Base-by-base conservation (phyloP, 75 land plant species). In the Pseudotsuga menziesii region DNA sequence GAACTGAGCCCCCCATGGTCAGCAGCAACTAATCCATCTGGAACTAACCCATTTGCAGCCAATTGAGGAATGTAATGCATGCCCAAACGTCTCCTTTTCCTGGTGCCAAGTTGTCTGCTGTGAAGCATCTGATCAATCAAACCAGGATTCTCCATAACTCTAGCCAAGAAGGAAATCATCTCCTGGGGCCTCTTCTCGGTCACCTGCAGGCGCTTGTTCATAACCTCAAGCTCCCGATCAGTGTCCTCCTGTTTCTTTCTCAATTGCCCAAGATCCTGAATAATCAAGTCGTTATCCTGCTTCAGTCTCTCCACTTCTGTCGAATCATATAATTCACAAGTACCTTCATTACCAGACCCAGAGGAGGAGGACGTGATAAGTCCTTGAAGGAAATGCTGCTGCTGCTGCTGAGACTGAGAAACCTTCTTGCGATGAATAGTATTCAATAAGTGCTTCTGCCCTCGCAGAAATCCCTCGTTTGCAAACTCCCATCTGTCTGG, bases 401-500 rank as follows among this genome's bases (percentile, higher is more conserved):
- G 8, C 52, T 44, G 52, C 23, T 23, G 62, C 59, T 19, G 74
- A 72, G 70, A 48, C 11, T 15, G 54, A 76, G 56, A 11, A 13
- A 80, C n/a, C 55, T 72, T 79, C 72, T 75, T 17, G 15, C 93
- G 56, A 12, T 63, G 76, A 32, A 91, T 91, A 75, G 76, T 79
- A 52, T 61, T 85, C 57, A 91, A 72, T 27, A 87, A 57, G 8
- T 84, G 87, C 75, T 29, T 78, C 69, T 91, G 87, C 11, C 93
- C 93, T 1, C 89, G 79, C 4, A 91, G 77, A 67, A 91, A 91
- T 56, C 79, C 78, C 73, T 91, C 87, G 75, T 89, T 80, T 20
- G 93, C 91, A 75, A 91, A 91, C 71, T 91, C 93, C 93, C 93
- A 91, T 75, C 76, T 74, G 57, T 91, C 93, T 3, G 93, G 89